These are phyloP conservation scores for Diphasiastrum complanatum DNA, from an alignment of 83 land plant genomes.

Conservation along the genomic window DNA sequence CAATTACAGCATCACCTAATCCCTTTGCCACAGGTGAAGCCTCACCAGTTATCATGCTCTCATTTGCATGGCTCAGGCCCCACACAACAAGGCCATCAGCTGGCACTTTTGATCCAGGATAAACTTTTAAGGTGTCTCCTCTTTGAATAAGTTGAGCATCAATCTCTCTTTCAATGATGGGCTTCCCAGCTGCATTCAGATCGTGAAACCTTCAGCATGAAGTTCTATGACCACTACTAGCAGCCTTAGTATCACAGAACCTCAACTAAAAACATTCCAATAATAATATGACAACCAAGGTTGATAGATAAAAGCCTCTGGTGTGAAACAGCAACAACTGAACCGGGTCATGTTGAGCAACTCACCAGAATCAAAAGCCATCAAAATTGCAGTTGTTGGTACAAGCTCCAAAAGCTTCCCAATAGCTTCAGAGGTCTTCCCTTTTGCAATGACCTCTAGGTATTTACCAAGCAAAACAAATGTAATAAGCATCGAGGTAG, in stretches of 20 bases:
- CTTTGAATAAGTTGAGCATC: slow-evolving; percentile 77
- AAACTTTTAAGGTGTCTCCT: slow-evolving; percentile 74
- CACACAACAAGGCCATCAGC: slow-evolving; percentile 74
- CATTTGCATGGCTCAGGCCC: slow-evolving; percentile 90
- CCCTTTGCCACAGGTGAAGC: slow-evolving; percentile 64
- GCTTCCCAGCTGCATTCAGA: slow-evolving; percentile 48
- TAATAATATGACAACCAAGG: too few relatives aligned
- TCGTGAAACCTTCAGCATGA: slow-evolving; percentile 2
- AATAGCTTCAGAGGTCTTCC: slow-evolving; percentile 95
- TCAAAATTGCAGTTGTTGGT: slow-evolving; percentile 80
- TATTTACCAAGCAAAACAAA: slow-evolving; percentile 94
- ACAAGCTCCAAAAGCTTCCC: slow-evolving; percentile 93
- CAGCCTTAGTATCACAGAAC: too few relatives aligned
- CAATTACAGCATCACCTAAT: slow-evolving; percentile 59
- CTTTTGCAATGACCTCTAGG: slow-evolving; percentile 90
- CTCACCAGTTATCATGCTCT: slow-evolving; percentile 99
- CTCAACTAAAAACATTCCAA: too few relatives aligned
- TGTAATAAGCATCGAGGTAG: slow-evolving; percentile 92
- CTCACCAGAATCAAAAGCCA: slow-evolving; percentile 64
- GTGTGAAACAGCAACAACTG: too few relatives aligned
- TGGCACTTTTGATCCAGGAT: slow-evolving; percentile 89
- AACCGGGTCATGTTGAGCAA: too few relatives aligned
- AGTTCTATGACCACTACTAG: too few relatives aligned
- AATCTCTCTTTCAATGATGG: slow-evolving; percentile 57
- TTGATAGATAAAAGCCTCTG: too few relatives aligned